Conservation (phyloP, 257 asterid species). For the Verbascum thapsus region DNA sequence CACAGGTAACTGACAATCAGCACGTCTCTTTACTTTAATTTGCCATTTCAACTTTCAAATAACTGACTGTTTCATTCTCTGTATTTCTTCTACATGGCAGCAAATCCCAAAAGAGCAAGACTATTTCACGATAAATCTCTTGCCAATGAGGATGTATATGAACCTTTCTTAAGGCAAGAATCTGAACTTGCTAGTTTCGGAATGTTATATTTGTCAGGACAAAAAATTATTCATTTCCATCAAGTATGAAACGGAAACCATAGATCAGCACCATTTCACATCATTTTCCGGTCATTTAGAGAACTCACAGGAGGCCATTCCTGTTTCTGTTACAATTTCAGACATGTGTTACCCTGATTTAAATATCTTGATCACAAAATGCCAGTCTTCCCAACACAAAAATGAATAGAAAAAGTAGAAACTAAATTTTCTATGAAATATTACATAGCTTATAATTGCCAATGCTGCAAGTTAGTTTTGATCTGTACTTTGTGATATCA, state of each 20-base stretch:
- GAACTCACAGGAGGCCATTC: conserved; percentile 5
- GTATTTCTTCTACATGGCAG: conserved; percentile 48
- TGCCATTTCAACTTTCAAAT: conserved; percentile 14
- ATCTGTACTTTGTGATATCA: conserved; percentile 12
- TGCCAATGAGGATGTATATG: conserved; percentile 70
- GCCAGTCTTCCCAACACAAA: conserved; percentile 5
- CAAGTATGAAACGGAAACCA: too few relatives aligned
- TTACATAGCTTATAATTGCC: background rate
- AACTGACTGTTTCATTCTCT: conserved; percentile 24
- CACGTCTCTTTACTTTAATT: background rate
- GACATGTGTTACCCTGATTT: background rate
- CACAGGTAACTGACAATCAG: conserved; percentile 49
- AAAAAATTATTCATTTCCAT: background rate
- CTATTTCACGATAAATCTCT: conserved; percentile 77
- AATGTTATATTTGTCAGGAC: background rate
- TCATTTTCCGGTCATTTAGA: too few relatives aligned
- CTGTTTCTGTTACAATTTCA: too few relatives aligned
- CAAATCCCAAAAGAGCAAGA: conserved; percentile 81
- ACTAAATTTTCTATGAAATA: background rate
- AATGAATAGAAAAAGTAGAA: background rate
- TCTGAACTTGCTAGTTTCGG: conserved; percentile 22
- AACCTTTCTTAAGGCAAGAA: conserved; percentile 82
- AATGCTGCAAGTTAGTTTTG: conserved; percentile 21
- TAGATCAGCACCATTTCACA: too few relatives aligned
- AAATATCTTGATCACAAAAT: conserved; percentile 16